A percentile compares a stretch with the other conserved stretches of the same genome.
These are phyloP conservation scores for Trichoderma asperellum DNA, from an alignment of 2,329 filamentous ascomycete genomes.

Conservation along the genomic window DNA sequence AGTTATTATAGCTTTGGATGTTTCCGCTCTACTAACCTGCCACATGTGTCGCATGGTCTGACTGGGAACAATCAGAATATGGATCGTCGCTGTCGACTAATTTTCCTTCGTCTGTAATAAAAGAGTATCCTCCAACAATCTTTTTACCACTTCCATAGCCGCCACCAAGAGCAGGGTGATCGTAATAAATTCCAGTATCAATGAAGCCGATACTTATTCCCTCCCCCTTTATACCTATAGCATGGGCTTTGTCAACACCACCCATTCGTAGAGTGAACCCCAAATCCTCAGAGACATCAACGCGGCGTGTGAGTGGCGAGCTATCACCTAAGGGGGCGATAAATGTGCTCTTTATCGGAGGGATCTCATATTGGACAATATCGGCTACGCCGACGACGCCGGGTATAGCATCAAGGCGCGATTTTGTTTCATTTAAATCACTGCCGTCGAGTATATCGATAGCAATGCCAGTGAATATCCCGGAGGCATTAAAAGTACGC, in stretches of 20 bases:
- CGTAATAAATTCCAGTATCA: constrained; percentile 13
- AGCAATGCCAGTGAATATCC: background rate
- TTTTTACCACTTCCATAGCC: background rate
- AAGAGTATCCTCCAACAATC: constrained; percentile 3
- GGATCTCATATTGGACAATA: background rate
- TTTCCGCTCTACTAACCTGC: constrained; percentile 3
- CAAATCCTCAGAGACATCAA: background rate
- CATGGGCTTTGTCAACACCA: constrained; percentile 8
- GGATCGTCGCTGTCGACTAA: background rate
- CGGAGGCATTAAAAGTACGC: background rate
- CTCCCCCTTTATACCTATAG: background rate
- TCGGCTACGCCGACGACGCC: constrained; percentile 9
- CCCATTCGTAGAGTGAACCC: constrained; percentile 11
- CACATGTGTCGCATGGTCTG: constrained; percentile 15
- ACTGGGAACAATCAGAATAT: constrained; percentile 8
- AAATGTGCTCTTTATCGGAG: background rate
- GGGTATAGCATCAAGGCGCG: background rate
- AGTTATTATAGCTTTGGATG: background rate
- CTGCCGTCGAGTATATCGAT: background rate
- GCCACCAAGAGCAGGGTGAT: constrained; percentile 15
- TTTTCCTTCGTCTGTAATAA: background rate
- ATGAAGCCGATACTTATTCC: constrained; percentile 5
- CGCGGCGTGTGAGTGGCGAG: background rate
- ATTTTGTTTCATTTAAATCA: background rate
- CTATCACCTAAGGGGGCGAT: background rate